These are phyloP conservation scores for Claviceps arundinis DNA, from an alignment of 2,329 filamentous ascomycete genomes.

Conservation along the genomic window DNA sequence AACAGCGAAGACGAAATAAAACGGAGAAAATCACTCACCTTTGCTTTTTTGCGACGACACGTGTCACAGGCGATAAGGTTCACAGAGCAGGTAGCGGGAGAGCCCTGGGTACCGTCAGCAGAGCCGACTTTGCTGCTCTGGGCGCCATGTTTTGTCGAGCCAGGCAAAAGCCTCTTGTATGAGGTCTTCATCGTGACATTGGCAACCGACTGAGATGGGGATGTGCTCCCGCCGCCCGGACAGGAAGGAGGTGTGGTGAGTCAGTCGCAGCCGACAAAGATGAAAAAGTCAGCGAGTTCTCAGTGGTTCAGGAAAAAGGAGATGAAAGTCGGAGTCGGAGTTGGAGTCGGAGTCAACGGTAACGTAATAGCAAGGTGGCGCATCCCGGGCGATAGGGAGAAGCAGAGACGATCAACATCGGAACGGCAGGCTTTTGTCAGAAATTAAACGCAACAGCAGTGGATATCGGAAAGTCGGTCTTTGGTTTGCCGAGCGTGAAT, in stretches of 20 bases:
- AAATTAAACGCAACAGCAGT: not conserved
- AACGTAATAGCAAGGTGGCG: not conserved
- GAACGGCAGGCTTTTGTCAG: not conserved
- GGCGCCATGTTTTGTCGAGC: not conserved
- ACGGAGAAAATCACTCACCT: not conserved
- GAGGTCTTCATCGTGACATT: not conserved
- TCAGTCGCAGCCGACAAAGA: not conserved
- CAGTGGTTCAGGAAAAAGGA: not conserved
- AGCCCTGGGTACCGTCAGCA: not conserved
- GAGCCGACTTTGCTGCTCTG: not conserved
- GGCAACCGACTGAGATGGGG: not conserved
- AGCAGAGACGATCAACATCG: not conserved
- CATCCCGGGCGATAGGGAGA: not conserved
- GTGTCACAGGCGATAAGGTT: constrained; percentile 2
- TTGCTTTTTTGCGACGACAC: constrained; percentile 2
- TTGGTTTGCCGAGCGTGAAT: too few relatives aligned
- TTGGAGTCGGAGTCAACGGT: not conserved
- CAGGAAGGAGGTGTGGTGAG: not conserved
- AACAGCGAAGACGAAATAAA: not conserved
- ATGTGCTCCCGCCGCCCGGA: not conserved
- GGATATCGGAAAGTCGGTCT: not conserved
- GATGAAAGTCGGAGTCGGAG: not conserved
- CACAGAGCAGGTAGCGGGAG: constrained; percentile 1
- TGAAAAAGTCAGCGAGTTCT: not conserved
- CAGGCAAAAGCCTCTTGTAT: constrained; percentile 1